Evolutionary conservation across 176 grass and related monocot species (phyloP).

Genomic region (Miscanthus lutarioriparius): DNA sequence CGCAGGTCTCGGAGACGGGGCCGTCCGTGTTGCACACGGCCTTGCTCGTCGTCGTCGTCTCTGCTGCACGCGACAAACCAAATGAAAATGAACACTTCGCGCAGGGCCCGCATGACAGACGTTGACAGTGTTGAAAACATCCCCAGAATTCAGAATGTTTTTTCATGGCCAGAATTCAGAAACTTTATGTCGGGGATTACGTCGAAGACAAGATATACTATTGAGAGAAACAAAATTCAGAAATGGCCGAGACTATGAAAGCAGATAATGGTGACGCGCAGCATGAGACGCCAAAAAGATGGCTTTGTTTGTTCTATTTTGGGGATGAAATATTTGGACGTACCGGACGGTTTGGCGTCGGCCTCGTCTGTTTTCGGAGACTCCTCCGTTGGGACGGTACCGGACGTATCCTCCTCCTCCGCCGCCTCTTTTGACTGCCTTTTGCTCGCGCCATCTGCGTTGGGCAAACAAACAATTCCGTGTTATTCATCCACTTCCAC

Average conservation of each 20-base stretch:
- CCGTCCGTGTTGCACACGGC: conserved; percentile 44
- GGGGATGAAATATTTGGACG: background rate
- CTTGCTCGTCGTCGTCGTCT: conserved; percentile 29
- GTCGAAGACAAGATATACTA: background rate
- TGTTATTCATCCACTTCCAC: no score
- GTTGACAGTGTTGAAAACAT: background rate
- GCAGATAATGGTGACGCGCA: background rate
- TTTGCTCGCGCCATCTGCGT: conserved; percentile 25
- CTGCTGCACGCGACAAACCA: conserved; percentile 6
- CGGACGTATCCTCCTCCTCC: background rate
- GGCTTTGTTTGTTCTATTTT: background rate
- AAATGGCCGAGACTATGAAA: background rate
- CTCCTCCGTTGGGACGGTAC: conserved; percentile 12
- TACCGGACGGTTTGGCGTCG: conserved; percentile 47
- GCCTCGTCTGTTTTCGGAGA: conserved; percentile 22
- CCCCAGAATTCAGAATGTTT: background rate
- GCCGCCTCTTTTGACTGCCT: conserved; percentile 1
- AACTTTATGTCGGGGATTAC: background rate
- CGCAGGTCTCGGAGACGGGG: conserved; percentile 65
- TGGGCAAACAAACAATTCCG: conserved; percentile 28
- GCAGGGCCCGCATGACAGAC: background rate
- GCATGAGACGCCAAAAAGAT: background rate
- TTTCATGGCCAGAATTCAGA: background rate
- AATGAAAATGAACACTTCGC: background rate
- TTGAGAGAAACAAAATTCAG: background rate